phyloP scores from a whole-genome alignment of 2,329 filamentous ascomycete genomes.

The Tolypocladium sp. region DNA sequence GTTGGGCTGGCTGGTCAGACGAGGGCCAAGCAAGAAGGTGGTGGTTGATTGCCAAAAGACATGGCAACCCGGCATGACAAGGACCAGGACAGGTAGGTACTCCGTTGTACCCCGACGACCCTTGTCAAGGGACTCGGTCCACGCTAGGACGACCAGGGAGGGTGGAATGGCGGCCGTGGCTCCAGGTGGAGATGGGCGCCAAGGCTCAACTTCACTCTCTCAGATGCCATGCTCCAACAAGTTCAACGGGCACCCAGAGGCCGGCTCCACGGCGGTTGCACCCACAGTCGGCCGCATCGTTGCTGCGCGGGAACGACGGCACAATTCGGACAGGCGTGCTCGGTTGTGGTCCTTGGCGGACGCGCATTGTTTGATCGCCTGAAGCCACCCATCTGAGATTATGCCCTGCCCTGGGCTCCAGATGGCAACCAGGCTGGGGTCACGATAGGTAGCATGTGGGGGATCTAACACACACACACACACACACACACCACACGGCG shows the following conservation, averaged over 20 bases:
- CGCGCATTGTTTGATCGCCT: background rate
- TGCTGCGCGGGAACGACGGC: conserved; percentile 9
- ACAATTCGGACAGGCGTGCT: conserved; percentile 2
- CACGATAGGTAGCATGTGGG: background rate
- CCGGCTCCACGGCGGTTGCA: conserved; percentile 3
- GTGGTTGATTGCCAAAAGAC: background rate
- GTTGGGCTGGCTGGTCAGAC: background rate
- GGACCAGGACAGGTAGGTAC: background rate
- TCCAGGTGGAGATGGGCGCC: conserved; percentile 7
- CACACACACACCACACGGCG: background rate
- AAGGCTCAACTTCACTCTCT: conserved; percentile 4
- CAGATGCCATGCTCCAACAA: background rate
- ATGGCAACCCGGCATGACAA: background rate
- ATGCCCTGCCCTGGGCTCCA: background rate
- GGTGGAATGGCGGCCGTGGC: conserved; percentile 7
- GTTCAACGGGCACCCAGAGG: background rate
- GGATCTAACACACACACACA: conserved; percentile 1
- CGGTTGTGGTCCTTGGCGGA: conserved; percentile 1
- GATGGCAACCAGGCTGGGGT: background rate
- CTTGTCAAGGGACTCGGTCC: background rate
- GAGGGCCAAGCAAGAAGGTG: background rate
- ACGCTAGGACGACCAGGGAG: background rate
- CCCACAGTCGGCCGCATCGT: conserved; percentile 6
- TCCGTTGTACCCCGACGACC: background rate
- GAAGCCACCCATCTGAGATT: conserved; percentile 4